Percentiles rank a stretch among this genome's conserved stretches.
These are phyloP conservation scores for Epichloe sp. DNA, from an alignment of 2,329 filamentous ascomycete genomes.

Conservation along the genomic window DNA sequence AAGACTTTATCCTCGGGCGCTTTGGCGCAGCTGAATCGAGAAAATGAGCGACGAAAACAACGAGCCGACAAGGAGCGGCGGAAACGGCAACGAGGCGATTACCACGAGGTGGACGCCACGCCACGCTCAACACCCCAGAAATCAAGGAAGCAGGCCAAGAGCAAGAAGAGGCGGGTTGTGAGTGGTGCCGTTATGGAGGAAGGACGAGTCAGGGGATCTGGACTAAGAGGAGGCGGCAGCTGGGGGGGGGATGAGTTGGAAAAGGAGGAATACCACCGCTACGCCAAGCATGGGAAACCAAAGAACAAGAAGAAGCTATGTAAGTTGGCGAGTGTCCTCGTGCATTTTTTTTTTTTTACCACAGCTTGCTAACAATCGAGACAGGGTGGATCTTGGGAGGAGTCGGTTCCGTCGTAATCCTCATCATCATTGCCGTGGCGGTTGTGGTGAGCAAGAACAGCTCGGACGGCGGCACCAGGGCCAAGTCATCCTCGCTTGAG, in stretches of 20 bases:
- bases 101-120: neutral
- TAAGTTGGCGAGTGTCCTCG: conserved; percentile 16
- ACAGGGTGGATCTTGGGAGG: conserved; percentile 41
- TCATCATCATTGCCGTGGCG: conserved; percentile 55
- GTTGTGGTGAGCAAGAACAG: conserved; percentile 55
- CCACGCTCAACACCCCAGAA: conserved; percentile 4
- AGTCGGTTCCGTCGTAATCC: conserved; percentile 39
- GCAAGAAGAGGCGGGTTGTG: conserved; percentile 48
- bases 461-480: conserved; percentile 13
- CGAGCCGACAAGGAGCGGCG: conserved; percentile 24
- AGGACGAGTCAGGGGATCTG: conserved; percentile 30
- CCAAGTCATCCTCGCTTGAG: conserved; percentile 26
- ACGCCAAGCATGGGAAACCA: conserved; percentile 29
- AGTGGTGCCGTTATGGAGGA: conserved; percentile 60
- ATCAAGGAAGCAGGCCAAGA: conserved; percentile 22
- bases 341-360: too few species aligned
- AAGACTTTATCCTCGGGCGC: conserved; percentile 36
- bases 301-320: conserved; percentile 49
- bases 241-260: conserved; percentile 30
- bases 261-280: conserved; percentile 35
- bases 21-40: conserved; percentile 51
- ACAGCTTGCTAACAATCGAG: conserved; percentile 10
- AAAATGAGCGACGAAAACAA: conserved; percentile 39
- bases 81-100: conserved; percentile 7
- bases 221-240: conserved; percentile 30